A percentile compares a stretch with the other conserved stretches of the same genome.
Conservation (phyloP, 2,329 filamentous ascomycete genomes). For the Colletotrichum truncatum region DNA sequence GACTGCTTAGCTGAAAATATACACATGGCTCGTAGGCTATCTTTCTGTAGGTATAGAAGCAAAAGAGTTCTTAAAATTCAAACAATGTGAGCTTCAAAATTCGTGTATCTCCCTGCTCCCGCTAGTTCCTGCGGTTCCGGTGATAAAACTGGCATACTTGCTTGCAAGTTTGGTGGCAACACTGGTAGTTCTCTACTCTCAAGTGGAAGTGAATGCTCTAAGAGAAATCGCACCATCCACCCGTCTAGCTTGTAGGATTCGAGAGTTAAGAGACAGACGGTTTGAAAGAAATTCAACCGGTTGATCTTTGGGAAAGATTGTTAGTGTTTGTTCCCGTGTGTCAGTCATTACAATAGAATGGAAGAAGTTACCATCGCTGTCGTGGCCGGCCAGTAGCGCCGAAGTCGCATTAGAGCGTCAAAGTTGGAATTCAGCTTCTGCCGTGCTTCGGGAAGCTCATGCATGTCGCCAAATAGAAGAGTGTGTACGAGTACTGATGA, state of each 20-base stretch:
- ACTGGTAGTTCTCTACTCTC: background rate
- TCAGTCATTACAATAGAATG: background rate
- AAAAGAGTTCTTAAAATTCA: too few relatives aligned
- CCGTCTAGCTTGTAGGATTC: background rate
- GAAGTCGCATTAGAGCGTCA: background rate
- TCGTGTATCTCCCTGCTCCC: background rate
- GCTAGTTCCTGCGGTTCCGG: background rate
- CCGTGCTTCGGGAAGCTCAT: slow-evolving; percentile 21
- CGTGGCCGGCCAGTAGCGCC: background rate
- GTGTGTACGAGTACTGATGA: slow-evolving; percentile 34
- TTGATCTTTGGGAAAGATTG: background rate
- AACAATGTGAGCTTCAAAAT: too few relatives aligned
- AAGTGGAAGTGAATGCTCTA: background rate
- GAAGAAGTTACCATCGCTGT: background rate
- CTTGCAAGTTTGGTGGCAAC: background rate
- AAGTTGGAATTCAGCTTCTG: background rate
- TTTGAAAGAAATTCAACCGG: background rate
- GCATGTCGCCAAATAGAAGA: background rate
- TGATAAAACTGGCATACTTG: background rate
- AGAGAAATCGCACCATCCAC: background rate
- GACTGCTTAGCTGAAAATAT: too few relatives aligned
- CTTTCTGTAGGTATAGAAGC: too few relatives aligned
- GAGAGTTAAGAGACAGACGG: background rate
- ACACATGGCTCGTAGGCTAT: too few relatives aligned
- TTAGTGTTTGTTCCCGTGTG: background rate